Evolutionary conservation across 768 basidiomycete species (phyloP), one percentile per base, ranked within the genome.

Genomic region (Tricholoma hemisulphureum): DNA sequence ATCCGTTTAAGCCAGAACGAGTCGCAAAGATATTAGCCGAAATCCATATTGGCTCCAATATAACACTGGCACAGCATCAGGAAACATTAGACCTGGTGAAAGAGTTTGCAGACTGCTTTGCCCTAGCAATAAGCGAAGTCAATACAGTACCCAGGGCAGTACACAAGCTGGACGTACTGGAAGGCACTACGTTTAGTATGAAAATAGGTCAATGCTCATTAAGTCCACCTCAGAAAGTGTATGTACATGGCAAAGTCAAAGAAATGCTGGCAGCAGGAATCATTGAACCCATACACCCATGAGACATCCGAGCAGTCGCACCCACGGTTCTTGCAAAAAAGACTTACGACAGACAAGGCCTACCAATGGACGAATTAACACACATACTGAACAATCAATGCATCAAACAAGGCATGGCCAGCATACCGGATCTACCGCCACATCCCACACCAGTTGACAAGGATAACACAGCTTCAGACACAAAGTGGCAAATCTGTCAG

Each of bases 291-390:
- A 69, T 71, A 10, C 37, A 62, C 13, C 69, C 70, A 3, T 31
- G 61, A 0, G 62, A 49, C 13, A 24, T 49, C 29, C 13, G 10
- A 7, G 29, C 26, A 28, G 63, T 73, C 0, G 61, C 67, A 3
- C 70, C 65, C 3, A 74, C 69, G 0, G 72, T 64, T 0, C 64
- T 81, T 0, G 73, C 73, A 0, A 65, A 73, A 51, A 79, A 80
- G 45, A 71, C 66, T 3, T 70, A 75, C 23, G 63, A 71, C 1
- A 58, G 62, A 0, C 61, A 53, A 0, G 71, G 74, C 0, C 51
- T 77, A 1, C 61, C 68, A 0, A 45, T 73, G 0, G 69, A 73
- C 0, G 73, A 77, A 37, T 67, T 79, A 0, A 53, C 68, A n/a
- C 67, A 69, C 20, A 13, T 26, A 0, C 60, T 76, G 0, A 77